Evolutionary conservation across 2,329 filamentous ascomycete species (phyloP).

Genomic region (Thielaviopsis ethacetica): DNA sequence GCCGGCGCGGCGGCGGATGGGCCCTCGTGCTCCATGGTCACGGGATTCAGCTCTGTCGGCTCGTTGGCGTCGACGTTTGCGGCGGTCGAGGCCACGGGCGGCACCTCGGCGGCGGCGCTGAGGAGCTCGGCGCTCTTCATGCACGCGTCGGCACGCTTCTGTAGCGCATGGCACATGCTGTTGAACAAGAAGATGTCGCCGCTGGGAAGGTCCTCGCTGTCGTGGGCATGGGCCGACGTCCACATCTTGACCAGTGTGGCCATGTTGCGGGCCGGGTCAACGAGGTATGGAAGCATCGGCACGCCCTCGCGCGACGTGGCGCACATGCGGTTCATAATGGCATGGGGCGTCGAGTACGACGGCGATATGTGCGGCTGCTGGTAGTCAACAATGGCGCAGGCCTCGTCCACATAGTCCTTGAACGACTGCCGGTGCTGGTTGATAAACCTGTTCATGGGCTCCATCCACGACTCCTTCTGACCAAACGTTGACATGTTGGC

Average conservation of each 20-base stretch:
- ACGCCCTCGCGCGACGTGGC: slow-evolving; percentile 78
- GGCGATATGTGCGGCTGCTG: slow-evolving; percentile 27
- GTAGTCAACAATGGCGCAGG: slow-evolving; percentile 69
- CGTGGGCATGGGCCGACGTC: slow-evolving; percentile 38
- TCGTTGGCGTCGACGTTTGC: background rate
- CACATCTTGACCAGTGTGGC: slow-evolving; percentile 70
- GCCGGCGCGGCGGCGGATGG: background rate
- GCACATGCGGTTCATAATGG: slow-evolving; percentile 70
- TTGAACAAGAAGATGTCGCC: slow-evolving; percentile 39
- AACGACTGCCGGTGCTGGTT: slow-evolving; percentile 59
- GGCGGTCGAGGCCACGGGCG: background rate
- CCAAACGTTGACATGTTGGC: slow-evolving; percentile 85
- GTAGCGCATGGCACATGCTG: slow-evolving; percentile 31
- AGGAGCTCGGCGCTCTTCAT: slow-evolving; percentile 31
- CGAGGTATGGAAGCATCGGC: slow-evolving; percentile 78
- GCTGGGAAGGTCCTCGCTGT: slow-evolving; percentile 21
- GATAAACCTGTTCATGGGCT: slow-evolving; percentile 89
- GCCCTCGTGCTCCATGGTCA: background rate
- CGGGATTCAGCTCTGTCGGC: slow-evolving; percentile 2
- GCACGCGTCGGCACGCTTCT: slow-evolving; percentile 34
- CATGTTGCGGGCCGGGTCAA: slow-evolving; percentile 75
- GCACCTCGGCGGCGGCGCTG: slow-evolving; percentile 17
- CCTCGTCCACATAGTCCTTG: slow-evolving; percentile 71
- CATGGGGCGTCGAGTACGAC: slow-evolving; percentile 82
- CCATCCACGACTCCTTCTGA: slow-evolving; percentile 97